Percentiles rank a stretch among this genome's conserved stretches.
These are phyloP conservation scores for Pythium coloratum DNA, from an alignment of 352 stramenopile species.

Conservation along the genomic window DNA sequence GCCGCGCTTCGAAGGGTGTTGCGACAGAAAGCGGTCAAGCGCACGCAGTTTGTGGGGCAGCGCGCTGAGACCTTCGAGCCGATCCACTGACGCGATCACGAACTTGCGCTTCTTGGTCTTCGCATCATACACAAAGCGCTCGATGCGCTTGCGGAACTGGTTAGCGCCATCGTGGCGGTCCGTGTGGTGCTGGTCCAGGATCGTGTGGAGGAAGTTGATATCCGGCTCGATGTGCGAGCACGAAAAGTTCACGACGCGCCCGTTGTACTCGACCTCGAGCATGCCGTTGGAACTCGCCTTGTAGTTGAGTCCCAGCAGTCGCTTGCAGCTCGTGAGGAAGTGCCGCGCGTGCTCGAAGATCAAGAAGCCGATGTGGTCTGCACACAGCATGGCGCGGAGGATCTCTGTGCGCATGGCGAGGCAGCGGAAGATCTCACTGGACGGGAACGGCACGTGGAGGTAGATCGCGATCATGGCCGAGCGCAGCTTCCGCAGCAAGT, in stretches of 20 bases:
- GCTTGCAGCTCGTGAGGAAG: constrained; percentile 91
- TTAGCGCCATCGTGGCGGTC: constrained; percentile 36
- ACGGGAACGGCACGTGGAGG: constrained; percentile 98
- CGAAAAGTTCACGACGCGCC: constrained; percentile 94
- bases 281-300: constrained; percentile 83
- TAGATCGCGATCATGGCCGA: constrained; percentile 96
- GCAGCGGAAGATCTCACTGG: constrained; percentile 97
- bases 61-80: constrained; percentile 94
- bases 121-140: constrained; percentile 35
- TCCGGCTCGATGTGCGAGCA: constrained; percentile 97
- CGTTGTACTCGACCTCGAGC: constrained; percentile 95
- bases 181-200: constrained; percentile 49
- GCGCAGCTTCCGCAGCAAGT: constrained; percentile 90
- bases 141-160: constrained; percentile 39
- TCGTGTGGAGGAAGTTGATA: constrained; percentile 63
- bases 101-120: constrained; percentile 41
- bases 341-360: constrained; percentile 93
- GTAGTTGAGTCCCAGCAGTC: constrained; percentile 95
- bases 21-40: constrained; percentile 94
- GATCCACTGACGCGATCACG: constrained; percentile 91
- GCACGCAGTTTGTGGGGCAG: constrained; percentile 96
- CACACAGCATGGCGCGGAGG: constrained; percentile 87
- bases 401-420: constrained; percentile 90
- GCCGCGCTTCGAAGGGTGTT: constrained; percentile 66
- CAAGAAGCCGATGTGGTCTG: constrained; percentile 93